Conservation (phyloP, 2,329 filamentous ascomycete species). For the Biscogniauxia marginata region DNA sequence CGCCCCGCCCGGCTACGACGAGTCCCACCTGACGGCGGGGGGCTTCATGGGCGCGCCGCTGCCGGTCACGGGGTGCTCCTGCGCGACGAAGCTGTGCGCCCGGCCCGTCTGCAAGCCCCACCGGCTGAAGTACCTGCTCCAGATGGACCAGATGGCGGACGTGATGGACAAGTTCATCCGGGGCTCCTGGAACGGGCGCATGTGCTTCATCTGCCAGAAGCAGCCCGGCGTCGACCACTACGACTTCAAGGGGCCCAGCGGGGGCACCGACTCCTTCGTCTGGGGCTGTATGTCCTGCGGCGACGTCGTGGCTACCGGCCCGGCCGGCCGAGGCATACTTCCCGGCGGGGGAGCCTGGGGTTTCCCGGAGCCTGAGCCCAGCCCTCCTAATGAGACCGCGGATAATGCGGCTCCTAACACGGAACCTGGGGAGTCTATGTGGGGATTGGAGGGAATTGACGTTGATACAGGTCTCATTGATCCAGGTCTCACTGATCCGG, state of each 20-base stretch:
- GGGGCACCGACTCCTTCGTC: too few relatives aligned
- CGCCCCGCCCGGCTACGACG: not conserved
- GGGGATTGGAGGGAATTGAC: too few relatives aligned
- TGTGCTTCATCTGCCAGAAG: slow-evolving; percentile 34
- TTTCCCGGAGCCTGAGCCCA: too few relatives aligned
- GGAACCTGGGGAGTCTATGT: too few relatives aligned
- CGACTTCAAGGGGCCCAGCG: slow-evolving; percentile 12
- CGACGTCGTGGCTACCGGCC: too few relatives aligned
- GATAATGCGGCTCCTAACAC: too few relatives aligned
- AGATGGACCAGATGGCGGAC: slow-evolving; percentile 21
- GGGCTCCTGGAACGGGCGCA: slow-evolving; percentile 18
- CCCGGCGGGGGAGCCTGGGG: too few relatives aligned
- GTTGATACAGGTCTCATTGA: too few relatives aligned
- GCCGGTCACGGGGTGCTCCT: slow-evolving; percentile 38
- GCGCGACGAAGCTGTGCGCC: slow-evolving; percentile 35
- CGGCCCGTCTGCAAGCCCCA: slow-evolving; percentile 36
- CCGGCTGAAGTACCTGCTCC: slow-evolving; percentile 29
- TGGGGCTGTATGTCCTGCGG: too few relatives aligned
- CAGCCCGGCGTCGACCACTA: slow-evolving; percentile 12
- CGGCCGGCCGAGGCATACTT: too few relatives aligned
- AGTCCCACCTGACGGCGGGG: not conserved
- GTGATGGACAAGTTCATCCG: slow-evolving; percentile 30
- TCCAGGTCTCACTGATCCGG: too few relatives aligned
- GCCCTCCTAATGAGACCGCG: too few relatives aligned
- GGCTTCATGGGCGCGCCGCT: slow-evolving; percentile 5